Evolutionary conservation across 768 basidiomycete genomes (phyloP).

Genomic region (Paxillus involutus): DNA sequence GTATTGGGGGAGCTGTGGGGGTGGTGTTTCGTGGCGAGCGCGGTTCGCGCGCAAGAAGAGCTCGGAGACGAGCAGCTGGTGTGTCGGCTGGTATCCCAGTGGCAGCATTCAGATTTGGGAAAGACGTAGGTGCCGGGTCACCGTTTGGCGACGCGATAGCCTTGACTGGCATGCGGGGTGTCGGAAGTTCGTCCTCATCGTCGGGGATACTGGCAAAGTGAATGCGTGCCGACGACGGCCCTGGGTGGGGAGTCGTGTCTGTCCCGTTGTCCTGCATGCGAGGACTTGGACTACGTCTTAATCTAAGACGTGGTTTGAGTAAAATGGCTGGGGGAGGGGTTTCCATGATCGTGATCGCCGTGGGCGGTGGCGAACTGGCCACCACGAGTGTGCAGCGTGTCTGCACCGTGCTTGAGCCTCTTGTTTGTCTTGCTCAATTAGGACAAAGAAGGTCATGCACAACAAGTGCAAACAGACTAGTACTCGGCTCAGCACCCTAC

Average conservation of each 20-base stretch:
- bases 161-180: conserved; percentile 25
- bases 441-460: conserved; percentile 1
- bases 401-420: conserved; percentile 16
- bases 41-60: conserved; percentile 54
- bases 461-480: not conserved
- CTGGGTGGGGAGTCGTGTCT: conserved; percentile 23
- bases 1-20: conserved; percentile 22
- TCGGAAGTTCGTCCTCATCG: conserved; percentile 31
- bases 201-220: conserved; percentile 12
- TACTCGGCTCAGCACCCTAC: not conserved
- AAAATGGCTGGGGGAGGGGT: conserved; percentile 10
- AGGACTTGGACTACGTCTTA: conserved; percentile 19
- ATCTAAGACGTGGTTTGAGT: conserved; percentile 20
- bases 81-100: conserved; percentile 35
- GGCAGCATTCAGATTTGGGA: conserved; percentile 7
- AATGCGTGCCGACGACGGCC: conserved; percentile 14
- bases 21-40: conserved; percentile 33
- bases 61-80: conserved; percentile 63
- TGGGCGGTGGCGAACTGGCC: conserved; percentile 2
- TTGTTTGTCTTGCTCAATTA: conserved; percentile 14
- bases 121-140: conserved; percentile 1
- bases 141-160: conserved; percentile 17
- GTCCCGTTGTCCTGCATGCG: conserved; percentile 6
- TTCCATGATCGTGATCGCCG: conserved; percentile 19
- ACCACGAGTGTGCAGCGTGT: conserved; percentile 17